Conservation (phyloP, 106 monocot genomes). For the Allium fistulosum region DNA sequence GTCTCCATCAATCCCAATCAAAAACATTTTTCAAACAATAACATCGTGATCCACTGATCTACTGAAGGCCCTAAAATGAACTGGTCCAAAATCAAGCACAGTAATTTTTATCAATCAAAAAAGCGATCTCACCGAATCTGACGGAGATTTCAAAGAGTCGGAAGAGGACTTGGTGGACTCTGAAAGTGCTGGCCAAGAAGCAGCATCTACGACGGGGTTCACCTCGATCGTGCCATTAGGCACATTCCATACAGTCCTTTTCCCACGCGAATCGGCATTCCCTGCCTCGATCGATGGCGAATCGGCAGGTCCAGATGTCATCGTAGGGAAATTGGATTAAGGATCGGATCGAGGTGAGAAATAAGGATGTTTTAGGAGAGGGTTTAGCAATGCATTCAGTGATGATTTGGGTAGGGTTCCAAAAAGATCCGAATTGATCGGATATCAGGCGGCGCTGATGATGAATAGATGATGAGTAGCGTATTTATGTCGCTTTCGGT, state of each 20-base stretch:
- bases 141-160: constrained; percentile 19
- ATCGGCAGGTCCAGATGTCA: constrained; percentile 5
- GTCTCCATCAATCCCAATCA: too few species aligned
- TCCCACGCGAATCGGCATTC: constrained; percentile 17
- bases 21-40: too few species aligned
- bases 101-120: background rate
- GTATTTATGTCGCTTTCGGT: too few species aligned
- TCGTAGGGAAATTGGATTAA: background rate
- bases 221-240: constrained; percentile 51
- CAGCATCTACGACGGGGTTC: constrained; percentile 51
- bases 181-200: constrained; percentile 76
- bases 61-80: too few species aligned
- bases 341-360: background rate
- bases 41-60: too few species aligned
- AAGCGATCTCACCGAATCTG: constrained; percentile 23
- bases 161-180: constrained; percentile 45
- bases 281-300: constrained; percentile 11
- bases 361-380: background rate
- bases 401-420: too few species aligned
- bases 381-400: background rate
- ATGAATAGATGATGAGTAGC: too few species aligned
- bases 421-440: too few species aligned
- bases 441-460: too few species aligned
- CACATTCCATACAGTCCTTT: constrained; percentile 56
- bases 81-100: too few species aligned